Conservation (phyloP, 192 early-diverging fungal species). For the Borealophlyctis nickersoniae region DNA sequence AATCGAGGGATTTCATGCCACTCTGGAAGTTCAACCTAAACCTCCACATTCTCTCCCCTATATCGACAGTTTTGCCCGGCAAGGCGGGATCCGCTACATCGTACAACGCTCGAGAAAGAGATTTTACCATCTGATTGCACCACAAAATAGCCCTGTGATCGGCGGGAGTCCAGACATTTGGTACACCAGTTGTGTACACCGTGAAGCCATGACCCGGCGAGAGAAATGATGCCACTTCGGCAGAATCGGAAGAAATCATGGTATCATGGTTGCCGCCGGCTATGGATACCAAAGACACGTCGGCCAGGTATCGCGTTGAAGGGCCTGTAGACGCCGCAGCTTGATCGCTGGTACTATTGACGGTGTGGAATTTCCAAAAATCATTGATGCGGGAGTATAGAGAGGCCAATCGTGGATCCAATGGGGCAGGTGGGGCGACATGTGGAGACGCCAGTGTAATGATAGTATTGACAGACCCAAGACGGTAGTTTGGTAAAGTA, state of each 20-base stretch:
- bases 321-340: neutral
- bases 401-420: conserved; percentile 55
- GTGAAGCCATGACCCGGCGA: conserved; percentile 70
- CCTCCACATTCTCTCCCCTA: neutral
- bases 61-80: neutral
- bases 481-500: conserved; percentile 63
- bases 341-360: no score
- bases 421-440: conserved; percentile 69
- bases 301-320: conserved; percentile 20
- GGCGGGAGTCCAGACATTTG: conserved; percentile 81
- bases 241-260: conserved; percentile 76
- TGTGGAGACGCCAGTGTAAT: conserved; percentile 90
- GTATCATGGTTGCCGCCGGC: conserved; percentile 86
- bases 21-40: neutral
- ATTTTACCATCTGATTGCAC: conserved; percentile 78
- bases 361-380: conserved; percentile 63
- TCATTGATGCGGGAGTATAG: conserved; percentile 66
- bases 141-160: conserved; percentile 88
- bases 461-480: conserved; percentile 73
- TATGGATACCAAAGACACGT: conserved; percentile 80
- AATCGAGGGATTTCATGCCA: neutral
- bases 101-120: conserved; percentile 15
- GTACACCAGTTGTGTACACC: conserved; percentile 72
- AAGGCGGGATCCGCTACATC: conserved; percentile 1
- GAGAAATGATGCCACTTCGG: conserved; percentile 64